Evolutionary conservation across 257 asterid genomes (phyloP).

Genomic region (Striga asiatica): DNA sequence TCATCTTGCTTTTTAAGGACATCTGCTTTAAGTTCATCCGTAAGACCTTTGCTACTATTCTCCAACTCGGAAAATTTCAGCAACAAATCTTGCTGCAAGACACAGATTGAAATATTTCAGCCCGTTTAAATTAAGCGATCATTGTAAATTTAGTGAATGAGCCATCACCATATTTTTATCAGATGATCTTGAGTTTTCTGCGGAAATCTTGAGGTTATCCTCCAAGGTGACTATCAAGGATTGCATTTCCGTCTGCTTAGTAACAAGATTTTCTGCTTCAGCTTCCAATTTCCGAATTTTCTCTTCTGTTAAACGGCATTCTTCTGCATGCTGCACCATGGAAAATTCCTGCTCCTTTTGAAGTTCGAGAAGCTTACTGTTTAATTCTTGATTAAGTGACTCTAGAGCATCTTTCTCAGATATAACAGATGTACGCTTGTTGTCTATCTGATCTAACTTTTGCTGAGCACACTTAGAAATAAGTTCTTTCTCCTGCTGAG

Average conservation of each 20-base stretch:
- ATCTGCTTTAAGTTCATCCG: conserved; percentile 50
- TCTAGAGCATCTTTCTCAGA: conserved; percentile 56
- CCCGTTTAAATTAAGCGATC: conserved; percentile 6
- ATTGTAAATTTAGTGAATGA: conserved; percentile 19
- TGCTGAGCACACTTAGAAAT: conserved; percentile 51
- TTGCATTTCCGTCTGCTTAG: conserved; percentile 61
- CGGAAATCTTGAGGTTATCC: conserved; percentile 37
- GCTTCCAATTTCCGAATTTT: conserved; percentile 56
- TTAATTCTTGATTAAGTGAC: conserved; percentile 49
- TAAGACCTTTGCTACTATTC: conserved; percentile 39
- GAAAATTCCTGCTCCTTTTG: conserved; percentile 80
- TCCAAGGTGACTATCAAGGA: conserved; percentile 44
- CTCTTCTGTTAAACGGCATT: conserved; percentile 74
- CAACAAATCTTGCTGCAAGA: conserved; percentile 68
- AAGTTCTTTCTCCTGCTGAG: conserved; percentile 58
- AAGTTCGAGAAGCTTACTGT: conserved; percentile 53
- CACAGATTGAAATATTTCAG: conserved; percentile 18
- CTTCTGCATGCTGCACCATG: conserved; percentile 93
- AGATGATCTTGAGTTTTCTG: conserved; percentile 54
- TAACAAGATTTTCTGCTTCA: conserved; percentile 50
- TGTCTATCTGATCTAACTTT: conserved; percentile 49
- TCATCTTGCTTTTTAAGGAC: conserved; percentile 57
- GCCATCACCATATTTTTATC: conserved; percentile 59
- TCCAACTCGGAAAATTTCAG: conserved; percentile 55
- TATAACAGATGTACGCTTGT: conserved; percentile 29